A percentile compares a stretch with the other conserved stretches of the same genome.
Evolutionary conservation across 805 yeast species (phyloP).

Genomic region (Spathaspora sp.): DNA sequence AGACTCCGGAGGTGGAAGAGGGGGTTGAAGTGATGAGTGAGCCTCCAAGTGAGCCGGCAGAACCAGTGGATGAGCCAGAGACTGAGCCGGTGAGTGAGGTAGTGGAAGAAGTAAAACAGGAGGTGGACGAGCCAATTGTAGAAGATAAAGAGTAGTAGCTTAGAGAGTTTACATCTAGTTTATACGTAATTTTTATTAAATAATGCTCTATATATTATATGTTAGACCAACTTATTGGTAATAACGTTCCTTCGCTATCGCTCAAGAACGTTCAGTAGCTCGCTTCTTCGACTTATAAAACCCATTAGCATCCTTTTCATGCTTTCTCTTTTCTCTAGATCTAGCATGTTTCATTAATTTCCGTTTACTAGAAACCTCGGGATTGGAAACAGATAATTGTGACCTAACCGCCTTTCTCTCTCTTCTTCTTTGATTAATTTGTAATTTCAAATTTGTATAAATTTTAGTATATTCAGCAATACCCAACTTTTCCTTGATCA

Average conservation of each 20-base stretch:
- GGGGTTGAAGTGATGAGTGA: neutral
- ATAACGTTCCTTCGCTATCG: no score
- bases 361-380: constrained; percentile 77
- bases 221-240: no score
- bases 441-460: constrained; percentile 61
- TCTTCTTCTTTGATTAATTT: constrained; percentile 58
- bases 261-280: neutral
- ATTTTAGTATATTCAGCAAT: constrained; percentile 60
- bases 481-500: constrained; percentile 69
- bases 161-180: no score
- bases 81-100: neutral
- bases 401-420: constrained; percentile 78
- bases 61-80: neutral
- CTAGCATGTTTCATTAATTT: constrained; percentile 73
- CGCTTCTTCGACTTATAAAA: constrained; percentile 60
- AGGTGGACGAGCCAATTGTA: no score
- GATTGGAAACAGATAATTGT: constrained; percentile 69
- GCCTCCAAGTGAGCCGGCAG: neutral
- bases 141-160: no score
- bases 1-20: neutral
- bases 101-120: neutral
- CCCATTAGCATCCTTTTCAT: constrained; percentile 73
- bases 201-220: no score
- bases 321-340: constrained; percentile 73
- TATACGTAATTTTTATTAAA: no score